Conservation (phyloP, 2,329 filamentous ascomycete species). For the Domatiomyces catenatus region DNA sequence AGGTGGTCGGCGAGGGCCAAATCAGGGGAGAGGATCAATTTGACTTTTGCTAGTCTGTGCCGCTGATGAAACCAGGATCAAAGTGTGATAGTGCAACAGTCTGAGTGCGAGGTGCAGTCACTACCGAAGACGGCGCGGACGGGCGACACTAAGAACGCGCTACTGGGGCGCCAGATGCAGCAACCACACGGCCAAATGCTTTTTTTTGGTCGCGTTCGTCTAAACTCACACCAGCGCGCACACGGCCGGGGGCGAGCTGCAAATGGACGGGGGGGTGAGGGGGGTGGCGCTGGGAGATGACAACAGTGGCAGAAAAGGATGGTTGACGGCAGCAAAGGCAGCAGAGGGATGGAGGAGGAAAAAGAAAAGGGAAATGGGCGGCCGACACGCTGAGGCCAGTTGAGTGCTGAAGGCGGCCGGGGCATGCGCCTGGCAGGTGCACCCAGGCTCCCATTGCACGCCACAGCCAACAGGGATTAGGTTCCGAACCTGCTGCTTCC, state of each 20-base stretch:
- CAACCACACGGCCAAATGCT: neutral
- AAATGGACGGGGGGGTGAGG: neutral
- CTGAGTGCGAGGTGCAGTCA: neutral
- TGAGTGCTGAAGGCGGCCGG: neutral
- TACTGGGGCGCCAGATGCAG: neutral
- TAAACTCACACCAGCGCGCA: neutral
- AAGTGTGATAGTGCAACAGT: neutral
- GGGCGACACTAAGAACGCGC: neutral
- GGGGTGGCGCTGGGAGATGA: neutral
- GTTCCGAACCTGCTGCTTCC: neutral
- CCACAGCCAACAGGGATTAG: neutral
- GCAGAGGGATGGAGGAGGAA: neutral
- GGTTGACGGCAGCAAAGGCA: neutral
- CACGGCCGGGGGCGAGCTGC: neutral
- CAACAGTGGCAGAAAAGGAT: neutral
- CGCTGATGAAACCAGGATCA: neutral
- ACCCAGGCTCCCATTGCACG: neutral
- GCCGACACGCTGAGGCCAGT: neutral
- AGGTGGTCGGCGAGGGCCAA: constrained; percentile 1
- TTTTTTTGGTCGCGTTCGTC: neutral
- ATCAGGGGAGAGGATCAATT: neutral
- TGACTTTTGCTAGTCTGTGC: neutral
- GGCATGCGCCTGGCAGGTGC: neutral
- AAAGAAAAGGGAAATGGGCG: neutral
- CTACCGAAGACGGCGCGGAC: neutral